phyloP scores from a whole-genome alignment of 306 rosid genomes.

The Vigna mungo region DNA sequence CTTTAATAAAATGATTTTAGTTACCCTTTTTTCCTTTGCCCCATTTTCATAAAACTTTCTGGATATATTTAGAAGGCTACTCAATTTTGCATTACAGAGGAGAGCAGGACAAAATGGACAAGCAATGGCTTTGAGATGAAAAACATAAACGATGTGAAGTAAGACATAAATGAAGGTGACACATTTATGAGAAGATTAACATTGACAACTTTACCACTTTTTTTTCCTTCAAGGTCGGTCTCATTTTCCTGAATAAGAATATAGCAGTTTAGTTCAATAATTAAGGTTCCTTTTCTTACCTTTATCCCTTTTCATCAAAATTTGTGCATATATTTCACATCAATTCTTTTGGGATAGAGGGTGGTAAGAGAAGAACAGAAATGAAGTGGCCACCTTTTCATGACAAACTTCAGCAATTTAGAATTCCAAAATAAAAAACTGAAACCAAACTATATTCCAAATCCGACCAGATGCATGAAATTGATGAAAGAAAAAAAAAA shows the following conservation, averaged over 20 bases:
- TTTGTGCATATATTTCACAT: conserved; percentile 15
- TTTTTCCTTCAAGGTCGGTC: not conserved
- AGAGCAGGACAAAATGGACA: not conserved
- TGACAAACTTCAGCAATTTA: conserved; percentile 17
- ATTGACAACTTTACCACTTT: conserved; percentile 17
- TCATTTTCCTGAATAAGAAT: conserved; percentile 33
- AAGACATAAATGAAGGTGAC: conserved; percentile 8
- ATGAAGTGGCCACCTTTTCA: conserved; percentile 2
- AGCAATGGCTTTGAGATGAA: not conserved
- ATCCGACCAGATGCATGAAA: conserved; percentile 17
- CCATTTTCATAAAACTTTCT: conserved; percentile 30
- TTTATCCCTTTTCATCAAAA: conserved; percentile 34
- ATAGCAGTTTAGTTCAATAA: conserved; percentile 7
- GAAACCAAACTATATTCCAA: not conserved
- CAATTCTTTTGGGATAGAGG: not conserved
- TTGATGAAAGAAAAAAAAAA: conserved; percentile 8
- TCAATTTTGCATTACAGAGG: not conserved
- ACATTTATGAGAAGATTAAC: conserved; percentile 9
- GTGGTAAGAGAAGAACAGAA: not conserved
- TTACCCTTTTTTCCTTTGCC: conserved; percentile 20
- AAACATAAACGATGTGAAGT: not conserved
- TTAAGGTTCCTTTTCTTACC: not conserved
- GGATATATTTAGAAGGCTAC: conserved; percentile 24
- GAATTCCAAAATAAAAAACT: not conserved
- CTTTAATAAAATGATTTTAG: not conserved